Base-by-base conservation (phyloP, 2,329 filamentous ascomycete species). In the Decorospora gaudefroyi region DNA sequence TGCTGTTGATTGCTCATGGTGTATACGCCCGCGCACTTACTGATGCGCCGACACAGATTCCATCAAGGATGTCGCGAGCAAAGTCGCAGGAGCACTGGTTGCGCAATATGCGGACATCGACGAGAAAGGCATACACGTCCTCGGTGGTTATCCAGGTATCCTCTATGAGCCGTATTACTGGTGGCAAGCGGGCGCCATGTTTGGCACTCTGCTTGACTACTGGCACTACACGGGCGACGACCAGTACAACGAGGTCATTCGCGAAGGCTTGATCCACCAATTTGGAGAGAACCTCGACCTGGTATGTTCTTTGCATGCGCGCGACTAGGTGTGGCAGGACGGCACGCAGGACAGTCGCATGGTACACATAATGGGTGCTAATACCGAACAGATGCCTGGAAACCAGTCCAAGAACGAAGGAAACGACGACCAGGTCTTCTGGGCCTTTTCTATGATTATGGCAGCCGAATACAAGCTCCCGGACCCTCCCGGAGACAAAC, bases 201-300 rank as follows among this genome's bases (percentile, higher is more conserved):
- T 81, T 60, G 80, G 78, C 46, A 76, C 85, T 2, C 74, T 93
- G 51, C 77, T 95, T 39, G 87, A 93, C 61, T 93, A 93, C 68
- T 95, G 88, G 87, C 87, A 85, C 64, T 88, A 89, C 65, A 92
- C 88, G 0, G 84, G 84, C 13, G 87, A 92, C 62, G 72, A 77
- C 3, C 77, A 78, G 22, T 93, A 87, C 72, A 90, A 90, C 64
- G 73, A 83, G 11, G 72, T 88, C 28, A 80, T 82, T 11, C 78
- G 77, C 23, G 76, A 87, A 52, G 67, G 64, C 15, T 34, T 69
- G 28, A 55, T 64, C 13, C 56, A 61, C 44, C 65, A 70, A 32
- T 61, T 67, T 28, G 67, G 65, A 32, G 57, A 61, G 16, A 43
- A 63, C n/a, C 38, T 43, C 12, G 56, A 67, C 39, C 43, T 66